Evolutionary conservation across 164 flowering plant species (phyloP), one percentile per base, ranked within the genome.

Genomic region (Liquidambar formosana): DNA sequence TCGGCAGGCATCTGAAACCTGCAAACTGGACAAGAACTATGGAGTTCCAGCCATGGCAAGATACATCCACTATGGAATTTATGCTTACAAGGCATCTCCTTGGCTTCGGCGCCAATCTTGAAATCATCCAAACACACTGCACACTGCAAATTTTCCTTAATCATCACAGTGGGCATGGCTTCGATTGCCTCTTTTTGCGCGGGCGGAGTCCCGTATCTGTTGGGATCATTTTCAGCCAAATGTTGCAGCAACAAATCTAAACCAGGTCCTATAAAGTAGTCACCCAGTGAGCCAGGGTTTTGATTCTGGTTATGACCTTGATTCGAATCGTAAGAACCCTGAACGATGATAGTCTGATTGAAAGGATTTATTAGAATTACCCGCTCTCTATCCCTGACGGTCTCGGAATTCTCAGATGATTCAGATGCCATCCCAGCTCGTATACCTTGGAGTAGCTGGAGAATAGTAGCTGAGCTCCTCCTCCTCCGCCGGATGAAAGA

Each of bases 21-120:
- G 68, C 98, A 93, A 57, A 93, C 88, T 4, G 97, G 97, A 53
- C 96, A 93, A 12, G 98, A 88, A 65, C 98, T 86, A 71, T 93
- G 98, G 74, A 91, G 88, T 70, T 90, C 90, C 51, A 93, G 79
- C 98, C 98, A 91, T 5, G 93, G 88, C 54, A 85, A 26, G 33
- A 93, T 85, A 64, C 98, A 91, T 9, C 63, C 85, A 53, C 33
- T 41, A 56, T 91, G 98, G 70, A 91, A 93, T 71, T 85, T 91
- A 75, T 93, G 98, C 70, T 88, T 87, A 76, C 98, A 91, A 0
- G 98, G 98, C 96, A 93, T 86, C 78, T 90, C 90, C 67, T 76
- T 91, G 0, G 91, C 96, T 73, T 86, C 89, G 2, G 76, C 74
- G 9, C 91, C 92, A 5, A 78, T 63, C 76, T 84, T 87, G 72